Conservation (phyloP, 768 basidiomycete genomes). For the Cystobasidiopsis lactophilus region DNA sequence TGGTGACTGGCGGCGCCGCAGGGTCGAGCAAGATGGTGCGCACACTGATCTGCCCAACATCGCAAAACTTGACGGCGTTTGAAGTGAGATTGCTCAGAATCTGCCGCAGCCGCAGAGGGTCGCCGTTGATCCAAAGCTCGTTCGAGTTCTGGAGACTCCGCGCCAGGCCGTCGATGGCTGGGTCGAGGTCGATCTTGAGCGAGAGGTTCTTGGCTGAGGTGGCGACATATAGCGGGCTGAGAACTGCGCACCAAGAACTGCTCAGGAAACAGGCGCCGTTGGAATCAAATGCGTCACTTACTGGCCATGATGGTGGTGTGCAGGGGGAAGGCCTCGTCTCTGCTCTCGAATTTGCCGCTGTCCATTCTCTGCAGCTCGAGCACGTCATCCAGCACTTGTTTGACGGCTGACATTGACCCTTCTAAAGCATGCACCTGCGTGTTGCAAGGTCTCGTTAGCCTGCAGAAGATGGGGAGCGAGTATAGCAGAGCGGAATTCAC, state of each 20-base stretch:
- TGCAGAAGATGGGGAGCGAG: slow-evolving; percentile 50
- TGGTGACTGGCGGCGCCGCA: too few relatives aligned
- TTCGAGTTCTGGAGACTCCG: slow-evolving; percentile 2
- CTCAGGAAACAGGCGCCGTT: too few relatives aligned
- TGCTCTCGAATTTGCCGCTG: slow-evolving; percentile 45
- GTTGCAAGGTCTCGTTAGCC: slow-evolving; percentile 46
- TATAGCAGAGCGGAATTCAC: slow-evolving; percentile 40
- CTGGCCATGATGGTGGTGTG: slow-evolving; percentile 26
- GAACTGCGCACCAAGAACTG: too few relatives aligned
- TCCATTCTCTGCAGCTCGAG: slow-evolving; percentile 36
- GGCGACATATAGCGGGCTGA: slow-evolving; percentile 23
- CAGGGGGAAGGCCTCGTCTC: slow-evolving; percentile 30
- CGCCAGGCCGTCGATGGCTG: slow-evolving; percentile 20
- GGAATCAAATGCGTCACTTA: too few relatives aligned
- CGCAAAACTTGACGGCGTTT: slow-evolving; percentile 22
- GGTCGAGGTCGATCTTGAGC: slow-evolving; percentile 21
- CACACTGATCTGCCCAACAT: slow-evolving; percentile 18
- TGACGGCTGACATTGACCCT: slow-evolving; percentile 69
- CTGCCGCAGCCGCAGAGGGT: slow-evolving; percentile 24
- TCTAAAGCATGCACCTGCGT: slow-evolving; percentile 55
- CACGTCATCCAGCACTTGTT: slow-evolving; percentile 32
- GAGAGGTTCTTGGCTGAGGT: slow-evolving; percentile 16
- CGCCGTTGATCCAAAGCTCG: slow-evolving; percentile 20
- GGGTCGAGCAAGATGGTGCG: too few relatives aligned
- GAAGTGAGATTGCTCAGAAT: slow-evolving; percentile 17